Evolutionary conservation across 1,139 yeast species (phyloP), one percentile per base, ranked within the genome.

Genomic region (Lizanozyma gosingica): DNA sequence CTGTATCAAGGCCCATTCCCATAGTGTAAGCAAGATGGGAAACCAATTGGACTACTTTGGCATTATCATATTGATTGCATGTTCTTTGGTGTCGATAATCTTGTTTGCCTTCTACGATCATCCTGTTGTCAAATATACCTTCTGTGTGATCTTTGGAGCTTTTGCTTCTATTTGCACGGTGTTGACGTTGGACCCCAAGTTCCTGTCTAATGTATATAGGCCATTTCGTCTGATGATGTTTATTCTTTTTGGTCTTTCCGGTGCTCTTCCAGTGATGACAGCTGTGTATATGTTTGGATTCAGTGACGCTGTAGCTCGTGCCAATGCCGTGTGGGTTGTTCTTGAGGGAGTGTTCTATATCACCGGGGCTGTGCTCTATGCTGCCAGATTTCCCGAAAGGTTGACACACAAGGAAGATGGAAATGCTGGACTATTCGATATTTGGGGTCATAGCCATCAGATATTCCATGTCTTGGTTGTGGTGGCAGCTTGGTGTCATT

Each of bases 31-130:
- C 34, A 63, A 66, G 35, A 63, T 80, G 42, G 95, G 95, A 2
- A 86, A 87, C 56, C 84, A 81, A 50, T 67, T 87, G 43, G 97
- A 88, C 57, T 90, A 88, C 53, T 72, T 88, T 42, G 97, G 97
- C 0, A 88, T 88, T 38, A 83, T 87, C 11, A 67, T 83, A 3
- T 65, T 88, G 44, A 86, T 87, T 43, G 77, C 83, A 1, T 71
- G 86, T 32, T 86, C 95, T 0, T 74, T 85, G 68, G 65, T 81
- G 2, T 83, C 94, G 6, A 67, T 87, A 3, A 65, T 85, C 14
- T 69, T 76, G 48, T 86, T 83, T 57, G 82, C 90, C 1, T 76
- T 78, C 42, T 63, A 71, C 46, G 88, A 84, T 50, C 57, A 60
- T 35, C 67, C 71, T 1, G 37, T 16, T 4, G 54, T 65, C 43